Base-by-base conservation (phyloP, 1,284 basidiomycete genomes). In the Rhodotorula sp. region DNA sequence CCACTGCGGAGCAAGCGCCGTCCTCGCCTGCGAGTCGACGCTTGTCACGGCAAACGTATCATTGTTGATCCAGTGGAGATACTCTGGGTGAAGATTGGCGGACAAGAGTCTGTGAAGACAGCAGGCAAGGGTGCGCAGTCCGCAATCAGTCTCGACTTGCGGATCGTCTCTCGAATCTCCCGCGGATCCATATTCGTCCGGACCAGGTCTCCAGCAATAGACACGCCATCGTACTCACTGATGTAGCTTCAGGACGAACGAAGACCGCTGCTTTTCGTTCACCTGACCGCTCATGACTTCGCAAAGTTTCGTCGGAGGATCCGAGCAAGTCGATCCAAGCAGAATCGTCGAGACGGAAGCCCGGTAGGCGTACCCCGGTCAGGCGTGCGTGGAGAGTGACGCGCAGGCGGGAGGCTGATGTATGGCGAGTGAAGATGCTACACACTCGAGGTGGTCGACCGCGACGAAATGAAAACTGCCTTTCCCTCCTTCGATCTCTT, bases 1-100 rank as follows among this genome's bases (percentile, higher is more conserved):
- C 69, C 69, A 71, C 15, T 65, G 54, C 14, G 66, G 69, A 20
- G 55, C 14, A 42, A 71, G 60, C 2, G 69, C 69, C n/a, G 42
- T 45, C 18, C 66, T 63, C 2, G 69, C 69, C 10, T 65, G 42
- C 15, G 63, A 24, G 24, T 71, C 69, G 55, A 65, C 18, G 51
- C 57, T 62, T 4, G 69, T 71, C 44, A 71, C 65, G 30, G 62
- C 66, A 45, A 71, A 71, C 20, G 62, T 65, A 33, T 67, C 66
- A 60, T 65, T 64, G 60, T 57, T 62, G 45, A 71, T 49, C 69
- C 69, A 71, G 51, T 57, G 53, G 20, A 71, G 60, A 44, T 37
- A 62, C 15, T 71, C 66, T 24, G 66, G 66, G 49, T 71, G 66
- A 1, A 55, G 30, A 26, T 64, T 60, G n/a, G 66, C 54, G 15